Evolutionary conservation across 495 filamentous ascomycete genomes (phyloP).

Genomic region (Podospora appendiculata): DNA sequence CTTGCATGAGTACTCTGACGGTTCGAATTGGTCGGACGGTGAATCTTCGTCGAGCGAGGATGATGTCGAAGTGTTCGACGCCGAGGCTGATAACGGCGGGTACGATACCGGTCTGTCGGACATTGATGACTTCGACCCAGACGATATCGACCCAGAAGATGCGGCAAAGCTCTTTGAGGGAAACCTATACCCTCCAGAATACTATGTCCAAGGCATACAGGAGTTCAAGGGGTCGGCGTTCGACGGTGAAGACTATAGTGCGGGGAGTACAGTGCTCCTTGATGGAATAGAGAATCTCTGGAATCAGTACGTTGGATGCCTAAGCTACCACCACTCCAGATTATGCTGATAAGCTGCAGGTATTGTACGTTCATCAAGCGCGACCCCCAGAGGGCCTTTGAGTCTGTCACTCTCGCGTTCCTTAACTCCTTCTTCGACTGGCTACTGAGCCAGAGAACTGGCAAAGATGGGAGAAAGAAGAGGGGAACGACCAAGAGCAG

Average conservation of each 20-base stretch:
- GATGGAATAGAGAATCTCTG: conserved; percentile 1
- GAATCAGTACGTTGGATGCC: not conserved
- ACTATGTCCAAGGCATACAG: not conserved
- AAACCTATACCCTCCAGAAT: conserved; percentile 1
- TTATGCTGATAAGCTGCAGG: conserved; percentile 2
- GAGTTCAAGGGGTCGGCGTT: not conserved
- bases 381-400: not conserved
- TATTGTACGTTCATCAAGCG: not conserved
- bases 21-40: conserved; percentile 1
- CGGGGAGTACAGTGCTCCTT: not conserved
- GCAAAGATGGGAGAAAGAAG: conserved; percentile 1
- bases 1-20: conserved; percentile 2
- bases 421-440: conserved; percentile 1
- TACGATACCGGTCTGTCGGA: not conserved
- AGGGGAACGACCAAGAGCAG: conserved; percentile 1
- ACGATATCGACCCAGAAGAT: conserved; percentile 3
- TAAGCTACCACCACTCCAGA: not conserved
- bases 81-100: not conserved
- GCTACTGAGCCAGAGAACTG: not conserved
- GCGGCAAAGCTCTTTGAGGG: not conserved
- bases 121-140: conserved; percentile 1
- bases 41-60: conserved; percentile 1
- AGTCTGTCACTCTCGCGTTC: not conserved
- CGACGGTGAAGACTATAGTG: conserved; percentile 5
- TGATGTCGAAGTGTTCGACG: not conserved